These are phyloP conservation scores for Lithohypha guttulata DNA, from an alignment of 2,329 filamentous ascomycete genomes.

Conservation along the genomic window DNA sequence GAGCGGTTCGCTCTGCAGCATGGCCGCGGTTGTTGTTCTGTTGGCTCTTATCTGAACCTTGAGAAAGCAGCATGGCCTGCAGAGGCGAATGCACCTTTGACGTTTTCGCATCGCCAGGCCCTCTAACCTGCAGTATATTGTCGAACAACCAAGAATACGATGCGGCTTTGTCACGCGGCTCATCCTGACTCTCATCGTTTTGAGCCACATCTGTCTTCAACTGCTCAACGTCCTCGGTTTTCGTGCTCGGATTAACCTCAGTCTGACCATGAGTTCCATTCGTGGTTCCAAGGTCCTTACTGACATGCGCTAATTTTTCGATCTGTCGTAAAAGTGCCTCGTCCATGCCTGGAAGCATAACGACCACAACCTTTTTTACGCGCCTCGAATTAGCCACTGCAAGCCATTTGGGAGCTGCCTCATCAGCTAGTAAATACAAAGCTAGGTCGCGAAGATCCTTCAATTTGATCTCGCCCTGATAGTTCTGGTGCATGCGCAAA, in stretches of 20 bases:
- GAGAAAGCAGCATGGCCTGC: slow-evolving; percentile 68
- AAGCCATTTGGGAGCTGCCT: slow-evolving; percentile 52
- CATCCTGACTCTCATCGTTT: background rate
- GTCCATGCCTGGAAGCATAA: slow-evolving; percentile 90
- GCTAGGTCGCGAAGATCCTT: slow-evolving; percentile 48
- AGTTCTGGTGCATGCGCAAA: slow-evolving; percentile 5
- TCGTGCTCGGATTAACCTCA: background rate
- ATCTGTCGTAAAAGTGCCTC: slow-evolving; percentile 57
- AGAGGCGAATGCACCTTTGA: slow-evolving; percentile 78
- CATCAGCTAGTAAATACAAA: slow-evolving; percentile 53
- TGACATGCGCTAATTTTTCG: background rate
- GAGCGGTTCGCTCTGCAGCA: slow-evolving; percentile 65
- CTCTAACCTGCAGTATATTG: slow-evolving; percentile 79
- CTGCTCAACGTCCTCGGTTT: background rate
- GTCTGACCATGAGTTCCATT: background rate
- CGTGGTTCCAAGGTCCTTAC: background rate
- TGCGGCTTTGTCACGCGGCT: slow-evolving; percentile 32
- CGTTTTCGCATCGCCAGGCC: slow-evolving; percentile 73
- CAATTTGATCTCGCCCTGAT: slow-evolving; percentile 37
- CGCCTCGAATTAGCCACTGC: slow-evolving; percentile 46
- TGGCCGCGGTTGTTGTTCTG: slow-evolving; percentile 52
- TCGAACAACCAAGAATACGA: slow-evolving; percentile 51
- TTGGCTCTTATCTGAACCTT: slow-evolving; percentile 60
- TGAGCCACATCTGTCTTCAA: background rate
- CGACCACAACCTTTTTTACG: slow-evolving; percentile 64